Evolutionary conservation across 2,329 filamentous ascomycete genomes (phyloP).

Genomic region (Tricladium varicosporioides): DNA sequence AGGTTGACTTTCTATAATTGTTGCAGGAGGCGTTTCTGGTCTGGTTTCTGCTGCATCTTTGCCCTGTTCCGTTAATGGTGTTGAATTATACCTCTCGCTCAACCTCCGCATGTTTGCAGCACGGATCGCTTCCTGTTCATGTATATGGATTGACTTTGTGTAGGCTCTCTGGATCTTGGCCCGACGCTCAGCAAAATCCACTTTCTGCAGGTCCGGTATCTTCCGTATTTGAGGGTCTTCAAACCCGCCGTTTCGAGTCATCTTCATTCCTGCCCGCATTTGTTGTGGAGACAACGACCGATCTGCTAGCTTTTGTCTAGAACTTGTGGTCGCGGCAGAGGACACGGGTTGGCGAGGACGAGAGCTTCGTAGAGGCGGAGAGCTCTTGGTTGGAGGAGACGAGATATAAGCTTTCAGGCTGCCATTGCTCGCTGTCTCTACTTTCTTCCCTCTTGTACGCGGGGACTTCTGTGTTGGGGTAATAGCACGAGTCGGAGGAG

Average conservation of each 20-base stretch:
- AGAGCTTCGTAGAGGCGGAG: slow-evolving; percentile 77
- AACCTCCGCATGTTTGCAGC: slow-evolving; percentile 40
- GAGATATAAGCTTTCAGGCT: slow-evolving; percentile 74
- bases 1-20: not conserved
- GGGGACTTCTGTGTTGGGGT: slow-evolving; percentile 34
- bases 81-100: slow-evolving; percentile 21
- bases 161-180: slow-evolving; percentile 83
- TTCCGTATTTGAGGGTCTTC: slow-evolving; percentile 37
- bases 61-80: slow-evolving; percentile 30
- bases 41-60: slow-evolving; percentile 27
- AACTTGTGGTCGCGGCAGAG: slow-evolving; percentile 68
- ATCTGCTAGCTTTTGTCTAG: slow-evolving; percentile 63
- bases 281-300: slow-evolving; percentile 25
- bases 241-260: slow-evolving; percentile 24
- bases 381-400: slow-evolving; percentile 67
- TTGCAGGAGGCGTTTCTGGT: slow-evolving; percentile 5
- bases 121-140: slow-evolving; percentile 53
- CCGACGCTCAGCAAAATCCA: slow-evolving; percentile 81
- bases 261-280: slow-evolving; percentile 28
- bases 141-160: slow-evolving; percentile 77
- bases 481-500: slow-evolving; percentile 32
- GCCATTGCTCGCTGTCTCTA: slow-evolving; percentile 36
- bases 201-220: slow-evolving; percentile 65
- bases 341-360: slow-evolving; percentile 78
- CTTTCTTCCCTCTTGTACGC: slow-evolving; percentile 26